A percentile compares a stretch with the other conserved stretches of the same genome.
phyloP scores from a whole-genome alignment of 2,329 filamentous ascomycete species.

The Fusarium solani-melongenae region DNA sequence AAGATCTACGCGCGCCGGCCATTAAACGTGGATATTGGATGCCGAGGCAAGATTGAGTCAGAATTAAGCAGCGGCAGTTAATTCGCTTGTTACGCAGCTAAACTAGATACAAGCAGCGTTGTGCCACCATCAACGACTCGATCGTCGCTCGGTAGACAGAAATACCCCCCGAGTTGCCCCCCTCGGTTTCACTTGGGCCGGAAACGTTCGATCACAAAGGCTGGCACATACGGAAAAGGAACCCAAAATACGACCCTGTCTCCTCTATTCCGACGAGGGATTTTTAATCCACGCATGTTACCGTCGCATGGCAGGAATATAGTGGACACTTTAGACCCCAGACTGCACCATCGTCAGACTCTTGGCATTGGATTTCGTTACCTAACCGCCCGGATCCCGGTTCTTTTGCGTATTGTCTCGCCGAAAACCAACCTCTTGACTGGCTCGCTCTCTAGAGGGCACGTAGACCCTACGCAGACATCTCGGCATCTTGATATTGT shows the following conservation, averaged over 20 bases:
- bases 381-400: not conserved
- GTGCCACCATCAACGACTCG: not conserved
- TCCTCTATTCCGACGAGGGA: not conserved
- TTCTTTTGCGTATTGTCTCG: not conserved
- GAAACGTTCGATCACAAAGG: conserved; percentile 16
- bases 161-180: conserved; percentile 26
- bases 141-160: conserved; percentile 23
- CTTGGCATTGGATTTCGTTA: not conserved
- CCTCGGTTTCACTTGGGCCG: not conserved
- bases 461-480: not conserved
- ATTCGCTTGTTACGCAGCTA: not conserved
- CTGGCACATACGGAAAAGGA: not conserved
- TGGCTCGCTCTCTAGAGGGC: not conserved
- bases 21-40: conserved; percentile 19
- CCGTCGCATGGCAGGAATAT: not conserved
- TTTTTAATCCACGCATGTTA: conserved; percentile 5
- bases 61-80: not conserved
- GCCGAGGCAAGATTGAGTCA: conserved; percentile 10
- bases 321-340: not conserved
- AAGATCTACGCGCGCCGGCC: conserved; percentile 21
- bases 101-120: not conserved
- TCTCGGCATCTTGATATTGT: not conserved
- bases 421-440: not conserved
- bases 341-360: not conserved
- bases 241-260: conserved; percentile 1